phyloP scores from a whole-genome alignment of 495 filamentous ascomycete species.

The Penicillium paradoxum region DNA sequence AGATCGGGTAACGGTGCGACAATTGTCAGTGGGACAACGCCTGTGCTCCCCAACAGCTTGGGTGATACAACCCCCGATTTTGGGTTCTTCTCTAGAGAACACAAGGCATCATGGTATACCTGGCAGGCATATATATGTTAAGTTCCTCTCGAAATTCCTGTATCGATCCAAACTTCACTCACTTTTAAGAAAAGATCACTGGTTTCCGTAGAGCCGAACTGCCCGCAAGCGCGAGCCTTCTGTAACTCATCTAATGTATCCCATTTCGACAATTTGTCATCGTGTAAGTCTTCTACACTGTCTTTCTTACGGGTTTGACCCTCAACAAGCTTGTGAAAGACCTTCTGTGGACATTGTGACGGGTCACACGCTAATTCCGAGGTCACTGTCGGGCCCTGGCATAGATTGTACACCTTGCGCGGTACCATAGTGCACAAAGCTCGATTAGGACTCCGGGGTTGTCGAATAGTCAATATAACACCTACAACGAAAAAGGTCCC shows the following conservation, averaged over 20 bases:
- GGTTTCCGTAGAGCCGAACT: slow-evolving; percentile 59
- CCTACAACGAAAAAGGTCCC: background rate
- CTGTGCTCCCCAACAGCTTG: slow-evolving; percentile 62
- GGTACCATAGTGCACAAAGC: slow-evolving; percentile 18
- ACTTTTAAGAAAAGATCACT: slow-evolving; percentile 64
- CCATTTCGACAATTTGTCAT: slow-evolving; percentile 16
- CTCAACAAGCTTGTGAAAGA: slow-evolving; percentile 53
- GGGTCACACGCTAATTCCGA: slow-evolving; percentile 53
- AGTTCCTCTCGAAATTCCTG: background rate
- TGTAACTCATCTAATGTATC: slow-evolving; percentile 40
- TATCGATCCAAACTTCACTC: background rate
- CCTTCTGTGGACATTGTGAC: slow-evolving; percentile 43
- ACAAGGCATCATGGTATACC: slow-evolving; percentile 63
- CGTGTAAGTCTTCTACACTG: background rate
- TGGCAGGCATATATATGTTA: slow-evolving; percentile 13
- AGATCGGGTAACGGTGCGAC: slow-evolving; percentile 67
- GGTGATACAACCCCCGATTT: slow-evolving; percentile 59
- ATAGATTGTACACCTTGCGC: slow-evolving; percentile 44
- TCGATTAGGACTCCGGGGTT: slow-evolving; percentile 10
- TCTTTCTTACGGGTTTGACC: slow-evolving; percentile 10
- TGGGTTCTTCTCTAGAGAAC: slow-evolving; percentile 53
- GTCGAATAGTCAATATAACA: slow-evolving; percentile 8
- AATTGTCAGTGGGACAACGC: slow-evolving; percentile 62
- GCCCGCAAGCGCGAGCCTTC: slow-evolving; percentile 55
- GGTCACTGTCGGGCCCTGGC: slow-evolving; percentile 50